phyloP scores from a whole-genome alignment of 2,329 filamentous ascomycete species.

The Pseudocercospora ulei region DNA sequence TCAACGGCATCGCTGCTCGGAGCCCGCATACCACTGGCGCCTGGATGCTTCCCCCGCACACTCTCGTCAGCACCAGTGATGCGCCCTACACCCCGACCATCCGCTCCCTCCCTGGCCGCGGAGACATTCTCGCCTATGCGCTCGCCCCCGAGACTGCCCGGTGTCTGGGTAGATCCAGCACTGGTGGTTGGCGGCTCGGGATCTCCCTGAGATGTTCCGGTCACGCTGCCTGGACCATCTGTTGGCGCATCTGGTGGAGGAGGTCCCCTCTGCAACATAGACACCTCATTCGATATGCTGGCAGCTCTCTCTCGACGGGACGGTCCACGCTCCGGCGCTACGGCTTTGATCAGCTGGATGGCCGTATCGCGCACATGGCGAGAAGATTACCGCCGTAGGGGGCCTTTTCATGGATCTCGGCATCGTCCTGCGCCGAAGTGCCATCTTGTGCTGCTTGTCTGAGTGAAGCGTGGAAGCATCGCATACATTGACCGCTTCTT shows the following conservation, averaged over 20 bases:
- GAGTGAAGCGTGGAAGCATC: slow-evolving; percentile 21
- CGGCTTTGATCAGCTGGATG: background rate
- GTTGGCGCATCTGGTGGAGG: slow-evolving; percentile 16
- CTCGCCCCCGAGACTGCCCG: slow-evolving; percentile 12
- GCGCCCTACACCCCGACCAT: slow-evolving; percentile 21
- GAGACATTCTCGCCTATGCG: slow-evolving; percentile 25
- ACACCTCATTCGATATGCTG: slow-evolving; percentile 25
- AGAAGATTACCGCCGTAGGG: slow-evolving; percentile 12
- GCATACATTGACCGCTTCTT: slow-evolving; percentile 20
- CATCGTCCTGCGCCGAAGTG: slow-evolving; percentile 6
- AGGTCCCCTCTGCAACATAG: slow-evolving; percentile 23
- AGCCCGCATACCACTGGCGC: background rate
- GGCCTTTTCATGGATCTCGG: slow-evolving; percentile 11
- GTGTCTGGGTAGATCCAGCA: slow-evolving; percentile 19
- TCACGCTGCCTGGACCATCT: slow-evolving; percentile 13
- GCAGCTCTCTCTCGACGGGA: slow-evolving; percentile 22
- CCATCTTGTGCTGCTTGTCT: slow-evolving; percentile 12
- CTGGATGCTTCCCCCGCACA: slow-evolving; percentile 14
- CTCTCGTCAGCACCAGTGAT: slow-evolving; percentile 9
- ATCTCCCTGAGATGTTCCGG: slow-evolving; percentile 17
- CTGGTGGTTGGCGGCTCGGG: slow-evolving; percentile 13
- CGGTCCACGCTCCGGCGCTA: slow-evolving; percentile 10
- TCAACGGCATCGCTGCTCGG: background rate
- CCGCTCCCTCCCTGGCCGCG: slow-evolving; percentile 22
- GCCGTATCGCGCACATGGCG: background rate